Base-by-base conservation (phyloP, 495 filamentous ascomycete genomes). In the Penicillium soppii region DNA sequence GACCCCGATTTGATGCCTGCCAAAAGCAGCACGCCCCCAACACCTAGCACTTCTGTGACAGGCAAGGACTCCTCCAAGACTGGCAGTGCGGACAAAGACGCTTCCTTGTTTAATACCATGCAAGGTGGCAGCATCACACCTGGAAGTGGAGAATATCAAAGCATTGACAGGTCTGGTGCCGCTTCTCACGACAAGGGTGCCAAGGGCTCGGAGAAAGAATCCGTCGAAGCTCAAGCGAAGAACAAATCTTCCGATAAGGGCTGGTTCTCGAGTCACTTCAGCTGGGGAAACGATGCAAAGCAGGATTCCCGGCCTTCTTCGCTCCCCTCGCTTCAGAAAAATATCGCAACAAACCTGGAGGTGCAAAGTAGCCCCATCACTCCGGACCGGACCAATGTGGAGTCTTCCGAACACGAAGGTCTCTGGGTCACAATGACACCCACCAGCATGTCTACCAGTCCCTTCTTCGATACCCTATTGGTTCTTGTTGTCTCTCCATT, bases 391-490 rank as follows among this genome's bases (percentile, higher is more conserved):
- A 46, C 63, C 13, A 16, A 37, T 13, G 39, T 56, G n/a, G 57
- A 64, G 19, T 52, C 56, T 5, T 70, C 76, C 26, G 81, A 77
- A 36, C 88, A 86, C 56, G 85, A 94, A 52, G 94, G 94, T 7
- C 80, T 98, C 5, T 97, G 95, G 95, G 89, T 98, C 22, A 95
- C 92, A 2, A 79, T 98, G 47, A 94, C 92, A 1, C 94, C 91
- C 12, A 90, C 91, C 6, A 91, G 84, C 69, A 86, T 88, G 79
- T 90, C 90, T 45, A 87, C 88, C n/a, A 94, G 84, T 47, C 92
- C 94, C 0, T 96, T 98, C 71, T 92, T 97, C 48, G 94, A 98
- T 62, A 98, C 95, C 0, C 83, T 97, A 4, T 70, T 97, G 29
- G 91, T 98, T 8, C 76, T 98, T 10, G 91, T 97, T 23, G 81